phyloP scores from a whole-genome alignment of 306 rosid species.

The Quercus wislizeni region DNA sequence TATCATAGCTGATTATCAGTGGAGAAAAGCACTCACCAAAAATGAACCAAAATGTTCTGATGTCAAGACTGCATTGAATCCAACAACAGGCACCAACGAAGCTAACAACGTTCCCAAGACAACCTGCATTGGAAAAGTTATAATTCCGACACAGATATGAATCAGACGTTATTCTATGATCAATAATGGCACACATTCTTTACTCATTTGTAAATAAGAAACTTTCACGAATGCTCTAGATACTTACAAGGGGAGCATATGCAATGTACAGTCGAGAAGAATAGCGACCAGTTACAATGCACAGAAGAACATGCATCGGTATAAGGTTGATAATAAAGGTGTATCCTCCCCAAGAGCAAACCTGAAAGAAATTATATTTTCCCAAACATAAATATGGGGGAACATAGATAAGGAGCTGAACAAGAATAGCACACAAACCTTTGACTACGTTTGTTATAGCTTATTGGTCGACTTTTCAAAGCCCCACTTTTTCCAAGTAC shows the following conservation, averaged over 20 bases:
- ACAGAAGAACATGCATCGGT: constrained; percentile 97
- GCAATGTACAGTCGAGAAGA: constrained; percentile 95
- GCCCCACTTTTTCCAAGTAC: no score
- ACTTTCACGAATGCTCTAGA: constrained; percentile 5
- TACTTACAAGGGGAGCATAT: constrained; percentile 95
- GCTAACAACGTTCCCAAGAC: constrained; percentile 91
- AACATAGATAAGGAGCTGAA: constrained; percentile 15
- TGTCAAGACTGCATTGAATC: constrained; percentile 97
- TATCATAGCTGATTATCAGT: background rate
- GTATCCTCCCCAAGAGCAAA: constrained; percentile 99
- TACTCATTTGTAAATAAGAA: background rate
- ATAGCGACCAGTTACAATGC: constrained; percentile 94
- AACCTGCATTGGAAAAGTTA: constrained; percentile 54
- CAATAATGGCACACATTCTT: background rate
- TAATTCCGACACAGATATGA: background rate
- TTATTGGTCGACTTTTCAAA: no score
- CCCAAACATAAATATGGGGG: constrained; percentile 16
- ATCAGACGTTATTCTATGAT: background rate
- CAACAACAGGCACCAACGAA: constrained; percentile 94
- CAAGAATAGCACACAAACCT: constrained; percentile 7
- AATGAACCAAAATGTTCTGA: constrained; percentile 98
- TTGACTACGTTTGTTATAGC: no score
- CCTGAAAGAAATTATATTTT: constrained; percentile 49
- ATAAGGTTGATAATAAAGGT: constrained; percentile 96
- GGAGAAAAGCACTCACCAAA: constrained; percentile 55